A percentile compares a stretch with the other conserved stretches of the same genome.
phyloP scores from a whole-genome alignment of 345 rosid species.

The Citrus trifoliata region DNA sequence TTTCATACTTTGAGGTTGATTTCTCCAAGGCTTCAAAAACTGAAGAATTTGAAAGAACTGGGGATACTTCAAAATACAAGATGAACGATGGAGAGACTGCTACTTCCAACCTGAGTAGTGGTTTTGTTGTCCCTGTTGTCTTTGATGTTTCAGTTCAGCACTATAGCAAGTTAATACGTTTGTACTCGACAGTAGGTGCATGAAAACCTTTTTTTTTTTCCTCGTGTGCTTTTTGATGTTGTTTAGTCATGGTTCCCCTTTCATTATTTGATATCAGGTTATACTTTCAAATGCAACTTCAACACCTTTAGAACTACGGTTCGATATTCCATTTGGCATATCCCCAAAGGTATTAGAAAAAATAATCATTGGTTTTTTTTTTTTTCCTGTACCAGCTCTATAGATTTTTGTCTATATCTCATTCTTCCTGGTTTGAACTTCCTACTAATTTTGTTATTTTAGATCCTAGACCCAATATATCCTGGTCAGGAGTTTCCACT shows the following conservation, averaged over 20 bases:
- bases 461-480: constrained; percentile 84
- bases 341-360: constrained; percentile 69
- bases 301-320: constrained; percentile 80
- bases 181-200: constrained; percentile 83
- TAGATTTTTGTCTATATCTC: neutral
- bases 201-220: neutral
- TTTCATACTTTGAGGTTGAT: constrained; percentile 81
- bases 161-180: constrained; percentile 76
- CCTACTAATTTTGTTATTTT: constrained; percentile 19
- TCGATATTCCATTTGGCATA: constrained; percentile 92
- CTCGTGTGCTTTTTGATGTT: constrained; percentile 11
- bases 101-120: constrained; percentile 32
- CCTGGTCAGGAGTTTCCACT: constrained; percentile 91
- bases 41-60: constrained; percentile 19
- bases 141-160: constrained; percentile 86
- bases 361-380: neutral
- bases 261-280: constrained; percentile 53
- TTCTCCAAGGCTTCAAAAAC: constrained; percentile 55
- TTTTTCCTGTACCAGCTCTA: neutral
- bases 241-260: constrained; percentile 10
- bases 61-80: constrained; percentile 26
- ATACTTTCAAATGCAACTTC: constrained; percentile 71
- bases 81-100: constrained; percentile 33
- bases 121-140: constrained; percentile 84
- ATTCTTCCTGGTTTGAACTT: neutral